phyloP scores from a whole-genome alignment of 1,284 basidiomycete genomes.

The Hemileia vastatrix region DNA sequence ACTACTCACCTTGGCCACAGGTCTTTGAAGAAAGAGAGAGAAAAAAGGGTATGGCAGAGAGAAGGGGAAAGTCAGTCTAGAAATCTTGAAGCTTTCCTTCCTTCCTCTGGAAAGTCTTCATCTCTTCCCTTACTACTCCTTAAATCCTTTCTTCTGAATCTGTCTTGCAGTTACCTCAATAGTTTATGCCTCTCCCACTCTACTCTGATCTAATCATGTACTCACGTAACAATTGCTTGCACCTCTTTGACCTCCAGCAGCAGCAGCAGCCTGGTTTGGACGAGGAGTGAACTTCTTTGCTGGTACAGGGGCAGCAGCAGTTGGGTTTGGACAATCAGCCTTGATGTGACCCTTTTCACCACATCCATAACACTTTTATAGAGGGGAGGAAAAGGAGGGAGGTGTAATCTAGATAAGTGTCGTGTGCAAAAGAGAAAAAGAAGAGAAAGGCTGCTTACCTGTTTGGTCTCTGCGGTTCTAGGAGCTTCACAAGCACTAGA shows the following conservation, averaged over 20 bases:
- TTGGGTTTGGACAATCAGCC: background rate
- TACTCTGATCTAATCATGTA: background rate
- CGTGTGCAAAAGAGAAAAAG: background rate
- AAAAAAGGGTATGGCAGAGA: no score
- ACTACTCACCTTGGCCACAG: no score
- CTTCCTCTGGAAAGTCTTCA: no score
- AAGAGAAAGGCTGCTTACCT: conserved; percentile 2
- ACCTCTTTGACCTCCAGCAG: background rate
- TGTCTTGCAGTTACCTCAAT: no score
- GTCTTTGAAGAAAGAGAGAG: no score
- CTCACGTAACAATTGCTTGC: background rate
- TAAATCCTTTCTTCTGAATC: no score
- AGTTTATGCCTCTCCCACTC: no score
- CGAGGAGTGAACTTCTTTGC: background rate
- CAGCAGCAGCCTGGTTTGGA: background rate
- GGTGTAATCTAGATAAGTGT: no score
- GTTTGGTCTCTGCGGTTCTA: conserved; percentile 28
- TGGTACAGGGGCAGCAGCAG: background rate
- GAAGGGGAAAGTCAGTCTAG: no score
- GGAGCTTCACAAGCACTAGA: no score
- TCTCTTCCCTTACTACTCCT: no score
- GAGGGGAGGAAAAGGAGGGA: background rate
- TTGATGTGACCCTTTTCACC: conserved; percentile 23
- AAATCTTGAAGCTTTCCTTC: no score
- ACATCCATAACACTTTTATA: conserved; percentile 23